Evolutionary conservation across 306 rosid genomes (phyloP).

Genomic region (Cucurbita ficifolia): DNA sequence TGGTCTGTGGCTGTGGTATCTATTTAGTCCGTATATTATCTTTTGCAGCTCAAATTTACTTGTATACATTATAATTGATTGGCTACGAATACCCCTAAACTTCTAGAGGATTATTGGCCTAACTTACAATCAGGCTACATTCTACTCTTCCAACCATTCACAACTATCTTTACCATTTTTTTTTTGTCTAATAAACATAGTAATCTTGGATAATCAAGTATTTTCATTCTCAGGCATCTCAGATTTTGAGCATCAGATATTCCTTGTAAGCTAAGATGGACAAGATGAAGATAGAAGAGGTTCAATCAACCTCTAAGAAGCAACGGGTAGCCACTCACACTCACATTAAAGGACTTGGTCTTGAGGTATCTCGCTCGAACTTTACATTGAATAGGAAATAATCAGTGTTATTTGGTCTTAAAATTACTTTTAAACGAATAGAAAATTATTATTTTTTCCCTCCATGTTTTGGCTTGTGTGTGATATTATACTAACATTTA

Average conservation of each 20-base stretch:
- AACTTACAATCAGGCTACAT: background rate
- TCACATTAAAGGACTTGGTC: slow-evolving; percentile 87
- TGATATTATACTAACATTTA: background rate
- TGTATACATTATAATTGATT: background rate
- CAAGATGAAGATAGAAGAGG: slow-evolving; percentile 74
- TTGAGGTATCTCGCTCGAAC: slow-evolving; percentile 36
- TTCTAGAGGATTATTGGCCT: background rate
- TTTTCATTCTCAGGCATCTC: background rate
- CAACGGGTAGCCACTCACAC: slow-evolving; percentile 52
- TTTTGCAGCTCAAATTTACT: background rate
- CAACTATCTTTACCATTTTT: background rate
- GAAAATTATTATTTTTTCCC: background rate
- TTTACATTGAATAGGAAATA: background rate
- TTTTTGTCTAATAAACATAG: background rate
- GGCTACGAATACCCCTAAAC: no score
- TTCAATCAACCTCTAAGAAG: slow-evolving; percentile 79
- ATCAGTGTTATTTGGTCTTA: background rate
- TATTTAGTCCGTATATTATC: no score
- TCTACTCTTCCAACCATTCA: background rate
- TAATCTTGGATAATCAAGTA: background rate
- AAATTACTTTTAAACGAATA: background rate
- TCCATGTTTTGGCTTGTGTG: background rate
- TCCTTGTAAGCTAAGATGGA: slow-evolving; percentile 13
- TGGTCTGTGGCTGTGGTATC: background rate
- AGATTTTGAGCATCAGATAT: background rate